Evolutionary conservation across 1,284 basidiomycete species (phyloP).

Genomic region (Malassezia japonica): DNA sequence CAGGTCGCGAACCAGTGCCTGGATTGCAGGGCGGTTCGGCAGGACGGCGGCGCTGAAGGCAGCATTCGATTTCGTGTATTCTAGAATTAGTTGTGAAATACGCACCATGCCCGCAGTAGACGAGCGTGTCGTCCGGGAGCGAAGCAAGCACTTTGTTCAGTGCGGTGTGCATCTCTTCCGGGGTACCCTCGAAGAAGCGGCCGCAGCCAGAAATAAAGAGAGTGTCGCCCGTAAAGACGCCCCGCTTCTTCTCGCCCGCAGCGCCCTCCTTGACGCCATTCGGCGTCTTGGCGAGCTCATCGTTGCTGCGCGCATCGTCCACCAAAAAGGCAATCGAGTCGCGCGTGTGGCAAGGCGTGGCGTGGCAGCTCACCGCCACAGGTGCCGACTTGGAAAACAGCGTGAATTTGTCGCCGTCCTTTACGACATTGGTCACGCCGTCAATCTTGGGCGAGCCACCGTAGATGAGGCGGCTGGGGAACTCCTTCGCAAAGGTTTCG

Average conservation of each 20-base stretch:
- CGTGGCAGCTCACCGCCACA: slow-evolving; percentile 51
- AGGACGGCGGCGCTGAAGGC: slow-evolving; percentile 54
- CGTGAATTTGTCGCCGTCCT: slow-evolving; percentile 25
- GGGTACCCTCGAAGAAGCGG: slow-evolving; percentile 90
- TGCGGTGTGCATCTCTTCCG: slow-evolving; percentile 72
- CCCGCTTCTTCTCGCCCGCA: slow-evolving; percentile 54
- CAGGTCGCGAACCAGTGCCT: slow-evolving; percentile 51
- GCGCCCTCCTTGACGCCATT: slow-evolving; percentile 51
- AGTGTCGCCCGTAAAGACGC: slow-evolving; percentile 92
- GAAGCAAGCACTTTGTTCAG: slow-evolving; percentile 59
- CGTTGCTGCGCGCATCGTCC: slow-evolving; percentile 51
- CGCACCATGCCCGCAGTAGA: slow-evolving; percentile 73
- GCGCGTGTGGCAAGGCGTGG: slow-evolving; percentile 91
- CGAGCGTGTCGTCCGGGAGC: slow-evolving; percentile 69
- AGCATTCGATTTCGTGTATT: slow-evolving; percentile 47
- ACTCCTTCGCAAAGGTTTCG: slow-evolving; percentile 53
- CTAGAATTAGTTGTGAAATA: slow-evolving; percentile 17
- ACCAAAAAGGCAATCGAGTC: slow-evolving; percentile 88
- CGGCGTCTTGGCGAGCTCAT: not conserved
- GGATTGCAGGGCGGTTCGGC: slow-evolving; percentile 57
- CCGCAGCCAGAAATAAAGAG: slow-evolving; percentile 87
- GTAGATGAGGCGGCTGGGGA: slow-evolving; percentile 64
- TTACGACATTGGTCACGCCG: slow-evolving; percentile 63
- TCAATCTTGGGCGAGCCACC: slow-evolving; percentile 68
- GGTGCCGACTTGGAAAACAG: slow-evolving; percentile 22